phyloP scores from a whole-genome alignment of 2,329 filamentous ascomycete species.

The Tolypocladium nubicola region DNA sequence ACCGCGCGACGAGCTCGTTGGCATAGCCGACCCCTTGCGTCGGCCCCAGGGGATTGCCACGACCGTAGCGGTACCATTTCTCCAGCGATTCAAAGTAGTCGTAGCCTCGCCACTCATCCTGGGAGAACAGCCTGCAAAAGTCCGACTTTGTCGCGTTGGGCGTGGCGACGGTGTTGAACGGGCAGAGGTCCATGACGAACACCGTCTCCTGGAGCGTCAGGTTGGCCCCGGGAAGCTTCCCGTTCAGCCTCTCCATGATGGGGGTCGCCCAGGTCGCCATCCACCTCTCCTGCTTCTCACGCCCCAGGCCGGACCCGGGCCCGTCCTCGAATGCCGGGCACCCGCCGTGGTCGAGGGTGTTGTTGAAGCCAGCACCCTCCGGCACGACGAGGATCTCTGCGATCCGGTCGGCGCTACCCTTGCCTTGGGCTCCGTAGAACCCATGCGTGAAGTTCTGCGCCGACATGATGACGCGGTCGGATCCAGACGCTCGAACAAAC shows the following conservation, averaged over 20 bases:
- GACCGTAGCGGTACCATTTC: conserved; percentile 77
- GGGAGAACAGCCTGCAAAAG: conserved; percentile 69
- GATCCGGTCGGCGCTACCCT: conserved; percentile 30
- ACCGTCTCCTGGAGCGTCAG: conserved; percentile 53
- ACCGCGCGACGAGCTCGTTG: conserved; percentile 75
- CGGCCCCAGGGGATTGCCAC: conserved; percentile 67
- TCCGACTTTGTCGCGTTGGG: conserved; percentile 39
- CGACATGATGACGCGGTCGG: conserved; percentile 62
- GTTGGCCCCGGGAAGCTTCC: conserved; percentile 55
- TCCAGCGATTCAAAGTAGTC: conserved; percentile 71
- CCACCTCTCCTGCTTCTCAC: conserved; percentile 46
- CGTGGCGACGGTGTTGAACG: conserved; percentile 69
- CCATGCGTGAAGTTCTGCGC: conserved; percentile 67
- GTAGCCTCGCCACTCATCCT: conserved; percentile 65
- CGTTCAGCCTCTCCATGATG: conserved; percentile 60
- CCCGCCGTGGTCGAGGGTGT: conserved; percentile 66
- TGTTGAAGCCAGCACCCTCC: conserved; percentile 59
- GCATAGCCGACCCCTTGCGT: conserved; percentile 81
- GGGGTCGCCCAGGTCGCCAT: conserved; percentile 51
- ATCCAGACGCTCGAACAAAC: conserved; percentile 62
- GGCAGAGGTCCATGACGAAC: conserved; percentile 79
- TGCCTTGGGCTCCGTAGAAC: conserved; percentile 43
- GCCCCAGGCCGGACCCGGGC: conserved; percentile 34
- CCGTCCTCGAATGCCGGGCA: conserved; percentile 63
- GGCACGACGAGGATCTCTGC: conserved; percentile 56